A percentile compares a stretch with the other conserved stretches of the same genome.
phyloP scores from a whole-genome alignment of 306 rosid species.

The Lathyrus sativus region DNA sequence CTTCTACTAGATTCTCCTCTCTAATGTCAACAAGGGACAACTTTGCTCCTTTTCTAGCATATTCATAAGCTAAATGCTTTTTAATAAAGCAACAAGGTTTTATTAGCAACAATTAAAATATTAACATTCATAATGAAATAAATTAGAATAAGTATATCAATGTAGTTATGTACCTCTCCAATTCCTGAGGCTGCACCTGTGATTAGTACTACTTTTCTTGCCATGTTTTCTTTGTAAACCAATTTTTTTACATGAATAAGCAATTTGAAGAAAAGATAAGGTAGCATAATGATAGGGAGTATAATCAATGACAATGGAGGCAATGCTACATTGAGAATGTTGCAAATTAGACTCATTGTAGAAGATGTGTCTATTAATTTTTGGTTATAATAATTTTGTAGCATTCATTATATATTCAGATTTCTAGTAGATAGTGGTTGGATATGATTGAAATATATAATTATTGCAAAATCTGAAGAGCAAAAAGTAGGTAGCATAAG shows the following conservation, averaged over 20 bases:
- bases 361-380: background rate
- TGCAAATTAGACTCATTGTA: constrained; percentile 26
- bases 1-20: constrained; percentile 46
- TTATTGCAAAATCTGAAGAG: too few species aligned
- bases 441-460: too few species aligned
- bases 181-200: constrained; percentile 52
- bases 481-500: too few species aligned
- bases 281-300: constrained; percentile 16
- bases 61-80: constrained; percentile 71
- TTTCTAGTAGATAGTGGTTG: too few species aligned
- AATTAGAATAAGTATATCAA: too few species aligned
- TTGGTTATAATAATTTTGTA: too few species aligned
- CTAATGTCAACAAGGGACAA: constrained; percentile 60
- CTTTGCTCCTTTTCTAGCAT: constrained; percentile 63
- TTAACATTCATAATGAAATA: background rate
- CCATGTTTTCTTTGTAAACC: constrained; percentile 26
- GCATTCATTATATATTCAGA: too few species aligned
- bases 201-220: constrained; percentile 41
- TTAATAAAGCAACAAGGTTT: background rate
- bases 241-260: background rate
- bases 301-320: constrained; percentile 16
- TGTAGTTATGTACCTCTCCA: constrained; percentile 37
- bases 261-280: constrained; percentile 29
- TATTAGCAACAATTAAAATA: background rate
- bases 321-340: constrained; percentile 33